Evolutionary conservation across 2,329 filamentous ascomycete species (phyloP).

Genomic region (Penicillium paneum): DNA sequence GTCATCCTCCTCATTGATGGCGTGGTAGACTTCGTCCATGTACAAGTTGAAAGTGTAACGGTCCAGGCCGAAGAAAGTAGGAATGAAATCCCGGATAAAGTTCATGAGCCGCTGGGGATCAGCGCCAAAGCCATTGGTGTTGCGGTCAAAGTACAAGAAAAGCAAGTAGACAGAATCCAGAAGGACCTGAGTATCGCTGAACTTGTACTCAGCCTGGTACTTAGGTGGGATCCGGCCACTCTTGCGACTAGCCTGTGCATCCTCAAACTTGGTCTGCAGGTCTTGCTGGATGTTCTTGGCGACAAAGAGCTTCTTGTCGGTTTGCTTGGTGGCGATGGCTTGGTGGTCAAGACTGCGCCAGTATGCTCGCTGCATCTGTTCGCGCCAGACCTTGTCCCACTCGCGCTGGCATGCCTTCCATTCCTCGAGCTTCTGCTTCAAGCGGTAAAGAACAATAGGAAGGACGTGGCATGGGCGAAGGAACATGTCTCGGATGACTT

Average conservation of each 20-base stretch:
- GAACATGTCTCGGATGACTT: conserved; percentile 86
- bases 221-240: conserved; percentile 59
- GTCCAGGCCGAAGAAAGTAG: conserved; percentile 71
- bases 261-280: conserved; percentile 89
- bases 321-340: conserved; percentile 81
- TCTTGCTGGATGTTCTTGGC: conserved; percentile 86
- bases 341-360: conserved; percentile 96
- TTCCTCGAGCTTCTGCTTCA: conserved; percentile 96
- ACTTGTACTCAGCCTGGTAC: conserved; percentile 72
- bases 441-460: conserved; percentile 77
- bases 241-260: conserved; percentile 71
- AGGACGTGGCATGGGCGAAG: conserved; percentile 79
- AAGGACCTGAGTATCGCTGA: conserved; percentile 68
- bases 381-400: conserved; percentile 98
- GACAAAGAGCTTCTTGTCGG: conserved; percentile 87
- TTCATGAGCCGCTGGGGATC: conserved; percentile 72
- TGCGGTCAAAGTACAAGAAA: conserved; percentile 47
- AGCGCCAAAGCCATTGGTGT: conserved; percentile 49
- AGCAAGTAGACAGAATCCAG: conserved; percentile 50
- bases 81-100: conserved; percentile 74
- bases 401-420: conserved; percentile 97
- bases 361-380: conserved; percentile 91
- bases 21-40: conserved; percentile 66
- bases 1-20: conserved; percentile 70
- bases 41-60: conserved; percentile 66